phyloP scores from a whole-genome alignment of 2,329 filamentous ascomycete genomes.

The Cytospora piceae region DNA sequence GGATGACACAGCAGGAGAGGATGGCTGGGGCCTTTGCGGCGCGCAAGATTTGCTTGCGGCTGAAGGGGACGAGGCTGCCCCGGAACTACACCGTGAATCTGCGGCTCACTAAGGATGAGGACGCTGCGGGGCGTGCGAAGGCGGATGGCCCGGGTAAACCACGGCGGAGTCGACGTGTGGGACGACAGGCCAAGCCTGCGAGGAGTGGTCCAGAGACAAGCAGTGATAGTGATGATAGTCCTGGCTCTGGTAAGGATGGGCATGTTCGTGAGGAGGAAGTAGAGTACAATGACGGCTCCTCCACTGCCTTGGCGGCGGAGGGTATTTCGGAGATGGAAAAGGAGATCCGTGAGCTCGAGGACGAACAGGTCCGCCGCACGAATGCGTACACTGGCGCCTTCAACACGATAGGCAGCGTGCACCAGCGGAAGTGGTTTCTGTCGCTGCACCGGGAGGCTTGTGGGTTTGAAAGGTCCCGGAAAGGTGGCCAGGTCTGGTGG shows the following conservation, averaged over 20 bases:
- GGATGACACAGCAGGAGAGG: conserved; percentile 48
- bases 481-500: conserved; percentile 35
- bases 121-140: conserved; percentile 26
- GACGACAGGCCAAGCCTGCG: neutral
- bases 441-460: conserved; percentile 62
- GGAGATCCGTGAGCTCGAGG: conserved; percentile 51
- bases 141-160: conserved; percentile 14
- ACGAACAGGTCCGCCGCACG: conserved; percentile 57
- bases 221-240: conserved; percentile 31
- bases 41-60: conserved; percentile 59
- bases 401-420: conserved; percentile 68
- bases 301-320: conserved; percentile 24
- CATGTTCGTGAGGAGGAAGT: conserved; percentile 11
- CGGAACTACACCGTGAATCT: conserved; percentile 56
- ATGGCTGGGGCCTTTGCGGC: conserved; percentile 55
- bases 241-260: neutral
- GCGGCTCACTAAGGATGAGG: conserved; percentile 49
- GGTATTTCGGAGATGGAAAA: conserved; percentile 43
- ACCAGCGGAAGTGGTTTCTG: conserved; percentile 70
- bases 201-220: conserved; percentile 35
- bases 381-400: conserved; percentile 70
- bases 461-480: conserved; percentile 54
- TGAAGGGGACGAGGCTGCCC: conserved; percentile 59
- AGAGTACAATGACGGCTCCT: conserved; percentile 33
- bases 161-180: conserved; percentile 5